A percentile compares a stretch with the other conserved stretches of the same genome.
These are phyloP conservation scores for Jasminum sambac DNA, from an alignment of 257 asterid genomes.

Conservation along the genomic window DNA sequence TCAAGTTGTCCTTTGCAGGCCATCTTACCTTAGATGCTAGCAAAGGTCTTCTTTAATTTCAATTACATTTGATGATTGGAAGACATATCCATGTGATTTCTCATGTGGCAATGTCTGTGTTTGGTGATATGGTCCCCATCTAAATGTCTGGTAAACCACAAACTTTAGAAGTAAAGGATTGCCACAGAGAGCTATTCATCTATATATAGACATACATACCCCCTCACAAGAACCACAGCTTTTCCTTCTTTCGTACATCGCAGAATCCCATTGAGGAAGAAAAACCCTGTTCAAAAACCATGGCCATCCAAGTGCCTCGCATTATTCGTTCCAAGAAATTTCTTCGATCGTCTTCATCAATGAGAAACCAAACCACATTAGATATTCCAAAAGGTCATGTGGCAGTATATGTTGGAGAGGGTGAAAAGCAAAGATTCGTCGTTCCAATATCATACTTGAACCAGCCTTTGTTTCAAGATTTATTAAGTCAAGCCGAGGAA, in stretches of 20 bases:
- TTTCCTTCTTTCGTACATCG: not conserved
- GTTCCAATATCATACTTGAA: slow-evolving; percentile 41
- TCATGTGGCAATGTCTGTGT: slow-evolving; percentile 25
- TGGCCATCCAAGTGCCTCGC: slow-evolving; percentile 29
- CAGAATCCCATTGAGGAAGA: not conserved
- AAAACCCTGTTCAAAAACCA: not conserved
- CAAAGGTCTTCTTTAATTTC: not conserved
- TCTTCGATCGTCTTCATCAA: slow-evolving; percentile 27
- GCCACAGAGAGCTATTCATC: not conserved
- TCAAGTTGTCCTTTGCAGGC: not conserved
- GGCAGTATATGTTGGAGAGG: slow-evolving; percentile 43
- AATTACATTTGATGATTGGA: not conserved
- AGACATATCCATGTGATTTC: slow-evolving; percentile 34
- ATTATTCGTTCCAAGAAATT: slow-evolving; percentile 2
- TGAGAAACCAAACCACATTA: not conserved
- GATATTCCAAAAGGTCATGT: slow-evolving; percentile 45
- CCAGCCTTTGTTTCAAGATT: slow-evolving; percentile 36
- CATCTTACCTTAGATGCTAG: not conserved
- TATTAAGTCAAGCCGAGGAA: slow-evolving; percentile 30
- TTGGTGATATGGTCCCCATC: slow-evolving; percentile 4
- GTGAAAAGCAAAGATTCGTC: slow-evolving; percentile 32
- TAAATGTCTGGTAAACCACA: slow-evolving; percentile 2
- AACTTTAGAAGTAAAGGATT: not conserved
- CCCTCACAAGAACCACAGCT: not conserved
- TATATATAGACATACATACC: slow-evolving; percentile 4